Conservation (phyloP, 805 yeast species). For the Candida vartiovaarae region DNA sequence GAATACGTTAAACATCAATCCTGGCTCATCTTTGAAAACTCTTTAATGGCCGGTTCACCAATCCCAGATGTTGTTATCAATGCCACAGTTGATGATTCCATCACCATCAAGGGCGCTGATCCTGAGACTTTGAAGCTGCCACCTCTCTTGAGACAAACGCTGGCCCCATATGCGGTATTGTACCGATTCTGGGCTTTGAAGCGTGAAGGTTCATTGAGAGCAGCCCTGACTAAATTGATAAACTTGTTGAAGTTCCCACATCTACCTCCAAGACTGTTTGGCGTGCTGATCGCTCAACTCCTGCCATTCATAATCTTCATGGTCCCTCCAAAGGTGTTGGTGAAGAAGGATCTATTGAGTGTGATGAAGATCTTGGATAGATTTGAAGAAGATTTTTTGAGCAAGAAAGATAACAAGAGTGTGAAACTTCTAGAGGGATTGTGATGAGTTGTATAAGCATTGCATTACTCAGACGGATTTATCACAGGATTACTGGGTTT, state of each 20-base stretch:
- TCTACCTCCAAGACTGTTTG: constrained; percentile 43
- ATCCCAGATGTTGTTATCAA: constrained; percentile 51
- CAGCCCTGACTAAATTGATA: constrained; percentile 27
- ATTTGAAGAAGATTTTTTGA: constrained; percentile 12
- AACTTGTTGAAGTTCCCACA: constrained; percentile 43
- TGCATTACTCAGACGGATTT: constrained; percentile 7
- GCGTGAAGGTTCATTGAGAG: constrained; percentile 20
- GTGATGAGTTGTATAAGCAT: constrained; percentile 18
- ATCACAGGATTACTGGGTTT: constrained; percentile 16
- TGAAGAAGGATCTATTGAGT: constrained; percentile 15
- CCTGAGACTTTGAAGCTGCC: constrained; percentile 29
- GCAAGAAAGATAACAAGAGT: constrained; percentile 9
- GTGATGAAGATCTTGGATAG: constrained; percentile 17
- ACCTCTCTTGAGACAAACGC: constrained; percentile 57
- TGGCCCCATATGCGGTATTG: constrained; percentile 66
- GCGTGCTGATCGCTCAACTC: constrained; percentile 43
- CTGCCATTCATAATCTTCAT: constrained; percentile 32
- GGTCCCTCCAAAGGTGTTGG: constrained; percentile 16
- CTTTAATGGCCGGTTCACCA: constrained; percentile 44
- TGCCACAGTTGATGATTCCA: constrained; percentile 36
- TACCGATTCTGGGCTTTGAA: constrained; percentile 38
- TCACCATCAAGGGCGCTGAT: constrained; percentile 24
- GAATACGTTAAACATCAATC: constrained; percentile 41
- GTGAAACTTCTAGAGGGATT: constrained; percentile 6
- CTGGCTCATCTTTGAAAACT: constrained; percentile 59